Evolutionary conservation across 306 rosid species (phyloP).

Genomic region (Rosa lucieae): DNA sequence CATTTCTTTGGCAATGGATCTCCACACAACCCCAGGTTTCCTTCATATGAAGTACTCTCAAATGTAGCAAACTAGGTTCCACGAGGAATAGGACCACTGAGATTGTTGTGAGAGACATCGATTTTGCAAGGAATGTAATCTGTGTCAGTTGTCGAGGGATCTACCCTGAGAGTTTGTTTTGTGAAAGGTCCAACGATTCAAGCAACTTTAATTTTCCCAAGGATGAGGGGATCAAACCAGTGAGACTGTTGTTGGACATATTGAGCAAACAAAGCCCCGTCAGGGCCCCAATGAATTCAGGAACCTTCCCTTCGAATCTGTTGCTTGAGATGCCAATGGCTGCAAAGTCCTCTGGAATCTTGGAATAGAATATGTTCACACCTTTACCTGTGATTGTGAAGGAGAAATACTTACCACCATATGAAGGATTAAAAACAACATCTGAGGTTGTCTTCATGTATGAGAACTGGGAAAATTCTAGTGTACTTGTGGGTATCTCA

Average conservation of each 20-base stretch:
- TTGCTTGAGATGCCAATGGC: slow-evolving; percentile 5
- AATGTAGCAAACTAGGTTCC: neutral
- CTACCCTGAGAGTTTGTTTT: neutral
- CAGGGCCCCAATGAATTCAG: neutral
- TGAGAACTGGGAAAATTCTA: too few relatives aligned
- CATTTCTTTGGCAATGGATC: neutral
- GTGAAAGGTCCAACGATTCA: neutral
- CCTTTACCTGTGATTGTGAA: neutral
- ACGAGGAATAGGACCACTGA: neutral
- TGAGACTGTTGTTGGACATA: neutral
- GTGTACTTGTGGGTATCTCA: too few relatives aligned
- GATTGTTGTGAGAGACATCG: slow-evolving; percentile 5
- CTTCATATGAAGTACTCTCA: slow-evolving; percentile 3
- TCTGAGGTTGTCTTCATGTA: neutral
- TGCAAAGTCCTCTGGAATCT: neutral
- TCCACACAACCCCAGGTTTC: slow-evolving; percentile 2
- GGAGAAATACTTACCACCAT: neutral
- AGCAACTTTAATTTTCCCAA: slow-evolving; percentile 1
- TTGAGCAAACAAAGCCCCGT: neutral
- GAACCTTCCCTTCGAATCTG: neutral
- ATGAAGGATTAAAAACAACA: neutral
- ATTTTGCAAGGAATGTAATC: neutral
- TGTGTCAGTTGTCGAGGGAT: neutral
- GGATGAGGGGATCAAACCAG: neutral
- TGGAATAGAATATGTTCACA: neutral